phyloP scores from a whole-genome alignment of 2,329 filamentous ascomycete species.

The Talaromyces verruculosus region DNA sequence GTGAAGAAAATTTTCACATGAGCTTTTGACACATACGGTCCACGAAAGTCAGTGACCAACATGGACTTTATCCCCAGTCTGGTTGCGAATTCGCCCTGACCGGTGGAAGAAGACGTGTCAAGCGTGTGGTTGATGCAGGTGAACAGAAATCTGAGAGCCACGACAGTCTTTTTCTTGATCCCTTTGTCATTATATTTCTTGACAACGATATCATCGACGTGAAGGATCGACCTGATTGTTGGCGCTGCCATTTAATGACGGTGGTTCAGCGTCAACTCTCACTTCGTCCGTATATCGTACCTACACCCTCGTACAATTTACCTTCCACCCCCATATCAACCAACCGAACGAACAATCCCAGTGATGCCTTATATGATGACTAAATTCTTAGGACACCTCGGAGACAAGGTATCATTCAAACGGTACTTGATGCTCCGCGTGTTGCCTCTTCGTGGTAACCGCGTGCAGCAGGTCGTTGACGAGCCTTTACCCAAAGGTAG shows the following conservation, averaged over 20 bases:
- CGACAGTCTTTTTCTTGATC: constrained; percentile 6
- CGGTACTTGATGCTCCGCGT: constrained; percentile 31
- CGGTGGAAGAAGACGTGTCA: constrained; percentile 41
- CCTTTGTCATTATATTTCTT: constrained; percentile 3
- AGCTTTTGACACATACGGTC: constrained; percentile 36
- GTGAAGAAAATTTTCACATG: constrained; percentile 43
- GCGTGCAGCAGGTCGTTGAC: constrained; percentile 40
- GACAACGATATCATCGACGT: not conserved
- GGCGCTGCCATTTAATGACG: constrained; percentile 18
- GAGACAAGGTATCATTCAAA: constrained; percentile 25
- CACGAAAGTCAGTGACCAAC: constrained; percentile 20
- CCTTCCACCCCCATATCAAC: not conserved
- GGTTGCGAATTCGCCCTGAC: constrained; percentile 10
- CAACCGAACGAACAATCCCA: constrained; percentile 18
- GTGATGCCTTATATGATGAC: constrained; percentile 33
- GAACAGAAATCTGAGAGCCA: constrained; percentile 52
- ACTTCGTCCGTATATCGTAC: not conserved
- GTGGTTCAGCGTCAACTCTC: constrained; percentile 4
- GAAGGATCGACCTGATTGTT: not conserved
- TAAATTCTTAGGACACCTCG: constrained; percentile 30
- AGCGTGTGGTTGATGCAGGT: constrained; percentile 44
- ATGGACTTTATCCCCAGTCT: constrained; percentile 40
- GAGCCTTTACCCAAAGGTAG: constrained; percentile 39
- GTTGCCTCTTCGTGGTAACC: constrained; percentile 33
- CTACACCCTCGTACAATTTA: not conserved